These are phyloP conservation scores for Pythium oligandrum DNA, from an alignment of 352 stramenopile genomes.

Conservation along the genomic window DNA sequence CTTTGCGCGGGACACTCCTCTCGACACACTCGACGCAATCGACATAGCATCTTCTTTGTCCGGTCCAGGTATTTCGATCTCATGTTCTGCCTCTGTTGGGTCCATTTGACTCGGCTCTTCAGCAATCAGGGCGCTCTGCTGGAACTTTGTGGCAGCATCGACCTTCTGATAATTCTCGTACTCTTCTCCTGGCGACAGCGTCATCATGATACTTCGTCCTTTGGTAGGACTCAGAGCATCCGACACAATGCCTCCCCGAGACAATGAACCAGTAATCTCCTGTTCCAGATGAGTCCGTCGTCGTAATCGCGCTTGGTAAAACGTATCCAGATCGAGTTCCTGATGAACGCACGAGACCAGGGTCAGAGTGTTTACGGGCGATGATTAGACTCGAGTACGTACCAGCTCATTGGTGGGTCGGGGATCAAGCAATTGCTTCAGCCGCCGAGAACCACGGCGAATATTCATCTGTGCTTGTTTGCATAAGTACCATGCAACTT, in stretches of 20 bases:
- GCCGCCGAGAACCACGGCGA: slow-evolving; percentile 18
- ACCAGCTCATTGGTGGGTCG: slow-evolving; percentile 19
- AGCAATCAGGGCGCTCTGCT: slow-evolving; percentile 19
- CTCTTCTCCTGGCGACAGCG: slow-evolving; percentile 59
- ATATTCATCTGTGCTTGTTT: slow-evolving; percentile 21
- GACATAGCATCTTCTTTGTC: slow-evolving; percentile 10
- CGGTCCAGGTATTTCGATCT: background rate
- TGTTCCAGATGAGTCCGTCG: slow-evolving; percentile 47
- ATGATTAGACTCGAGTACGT: slow-evolving; percentile 2
- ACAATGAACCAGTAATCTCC: slow-evolving; percentile 42
- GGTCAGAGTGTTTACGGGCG: background rate
- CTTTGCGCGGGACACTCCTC: background rate
- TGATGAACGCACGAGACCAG: slow-evolving; percentile 10
- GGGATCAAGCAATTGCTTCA: slow-evolving; percentile 24
- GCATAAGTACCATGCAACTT: no score
- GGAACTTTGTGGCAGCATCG: slow-evolving; percentile 28
- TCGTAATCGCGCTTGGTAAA: slow-evolving; percentile 46
- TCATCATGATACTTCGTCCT: slow-evolving; percentile 50
- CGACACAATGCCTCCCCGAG: slow-evolving; percentile 26
- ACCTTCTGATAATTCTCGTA: slow-evolving; percentile 72
- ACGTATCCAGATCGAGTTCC: slow-evolving; percentile 53
- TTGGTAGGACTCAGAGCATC: slow-evolving; percentile 29
- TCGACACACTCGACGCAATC: background rate
- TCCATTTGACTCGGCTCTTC: slow-evolving; percentile 20
- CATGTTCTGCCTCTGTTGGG: background rate